These are phyloP conservation scores for Thraustochytrium striatum DNA, from an alignment of 352 stramenopile genomes.

Conservation along the genomic window DNA sequence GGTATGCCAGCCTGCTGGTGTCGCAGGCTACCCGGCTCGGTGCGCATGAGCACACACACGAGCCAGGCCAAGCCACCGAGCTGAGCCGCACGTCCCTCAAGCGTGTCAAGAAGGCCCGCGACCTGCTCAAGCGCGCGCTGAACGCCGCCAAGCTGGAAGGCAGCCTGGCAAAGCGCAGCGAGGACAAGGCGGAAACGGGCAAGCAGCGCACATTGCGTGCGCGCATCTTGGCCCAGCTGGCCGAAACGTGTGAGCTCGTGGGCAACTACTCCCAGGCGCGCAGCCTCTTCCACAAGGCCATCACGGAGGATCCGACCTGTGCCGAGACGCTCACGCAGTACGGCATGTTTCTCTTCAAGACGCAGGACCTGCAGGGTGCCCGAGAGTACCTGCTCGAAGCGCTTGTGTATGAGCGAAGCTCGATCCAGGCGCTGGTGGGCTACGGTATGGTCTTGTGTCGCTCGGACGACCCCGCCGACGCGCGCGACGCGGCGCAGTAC, in stretches of 20 bases:
- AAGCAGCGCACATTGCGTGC: not conserved
- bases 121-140: conserved; percentile 7
- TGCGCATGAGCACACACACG: no score
- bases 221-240: conserved; percentile 9
- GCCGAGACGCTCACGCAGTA: conserved; percentile 27
- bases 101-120: conserved; percentile 25
- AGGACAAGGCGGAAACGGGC: not conserved
- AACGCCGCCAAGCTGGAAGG: not conserved
- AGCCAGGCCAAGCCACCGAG: no score
- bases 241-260: conserved; percentile 15
- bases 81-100: no score
- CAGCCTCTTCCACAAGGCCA: conserved; percentile 33
- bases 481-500: conserved; percentile 11
- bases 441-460: conserved; percentile 25
- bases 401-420: conserved; percentile 38
- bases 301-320: conserved; percentile 4
- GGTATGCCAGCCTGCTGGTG: conserved; percentile 21
- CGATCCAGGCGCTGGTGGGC: conserved; percentile 10
- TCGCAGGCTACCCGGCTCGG: no score
- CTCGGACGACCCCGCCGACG: conserved; percentile 11
- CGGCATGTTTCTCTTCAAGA: conserved; percentile 7
- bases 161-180: not conserved
- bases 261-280: not conserved
- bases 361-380: not conserved
- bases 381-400: conserved; percentile 35